A percentile compares a stretch with the other conserved stretches of the same genome.
phyloP scores from a whole-genome alignment of 129 eudicot species.

The Dittrichia graveolens region DNA sequence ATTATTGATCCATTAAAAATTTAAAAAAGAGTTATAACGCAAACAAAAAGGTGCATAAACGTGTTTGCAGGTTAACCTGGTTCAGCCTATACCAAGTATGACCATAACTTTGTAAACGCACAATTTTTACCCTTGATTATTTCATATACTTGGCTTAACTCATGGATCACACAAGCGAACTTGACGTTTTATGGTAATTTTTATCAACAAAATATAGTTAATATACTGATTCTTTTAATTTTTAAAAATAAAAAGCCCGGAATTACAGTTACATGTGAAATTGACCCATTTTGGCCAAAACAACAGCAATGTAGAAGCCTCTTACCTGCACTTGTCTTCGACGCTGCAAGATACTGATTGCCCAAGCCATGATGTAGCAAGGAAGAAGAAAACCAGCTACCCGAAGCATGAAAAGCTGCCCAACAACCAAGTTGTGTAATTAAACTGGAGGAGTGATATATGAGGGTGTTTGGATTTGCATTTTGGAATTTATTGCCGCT shows the following conservation, averaged over 20 bases:
- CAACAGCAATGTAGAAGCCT: not conserved
- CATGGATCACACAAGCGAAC: not conserved
- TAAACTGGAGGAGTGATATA: not conserved
- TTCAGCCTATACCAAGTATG: not conserved
- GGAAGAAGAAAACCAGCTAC: slow-evolving; percentile 86
- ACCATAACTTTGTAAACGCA: not conserved
- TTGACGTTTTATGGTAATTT: not conserved
- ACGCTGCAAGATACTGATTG: slow-evolving; percentile 66
- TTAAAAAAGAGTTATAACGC: too few species aligned
- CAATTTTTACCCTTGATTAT: not conserved
- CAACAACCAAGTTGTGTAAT: slow-evolving; percentile 18
- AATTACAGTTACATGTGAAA: not conserved
- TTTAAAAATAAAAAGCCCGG: not conserved
- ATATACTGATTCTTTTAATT: not conserved
- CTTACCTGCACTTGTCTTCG: slow-evolving; percentile 79
- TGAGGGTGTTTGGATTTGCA: not conserved
- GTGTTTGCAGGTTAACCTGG: not conserved
- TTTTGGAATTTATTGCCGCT: not conserved
- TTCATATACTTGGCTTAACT: not conserved
- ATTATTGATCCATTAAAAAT: not conserved
- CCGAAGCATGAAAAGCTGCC: slow-evolving; percentile 74
- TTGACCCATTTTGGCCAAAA: not conserved
- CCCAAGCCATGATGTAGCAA: slow-evolving; percentile 86
- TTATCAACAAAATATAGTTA: not conserved
- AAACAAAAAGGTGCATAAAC: not conserved